Evolutionary conservation across 768 basidiomycete genomes (phyloP).

Genomic region (Macrocybe gigantea): DNA sequence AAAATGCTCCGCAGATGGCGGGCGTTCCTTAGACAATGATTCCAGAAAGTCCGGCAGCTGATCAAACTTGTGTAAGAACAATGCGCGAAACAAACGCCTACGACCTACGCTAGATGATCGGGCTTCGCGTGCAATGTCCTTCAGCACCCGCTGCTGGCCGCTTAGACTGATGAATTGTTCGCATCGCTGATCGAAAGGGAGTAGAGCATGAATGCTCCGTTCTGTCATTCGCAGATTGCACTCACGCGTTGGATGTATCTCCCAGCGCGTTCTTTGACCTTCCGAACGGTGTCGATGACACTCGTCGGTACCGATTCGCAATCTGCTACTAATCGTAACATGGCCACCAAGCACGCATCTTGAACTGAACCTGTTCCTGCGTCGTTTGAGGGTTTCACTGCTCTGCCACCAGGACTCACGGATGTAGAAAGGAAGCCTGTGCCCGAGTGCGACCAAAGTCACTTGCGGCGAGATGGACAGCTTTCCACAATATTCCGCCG

Average conservation of each 20-base stretch:
- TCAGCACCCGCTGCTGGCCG: slow-evolving; percentile 37
- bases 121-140: slow-evolving; percentile 40
- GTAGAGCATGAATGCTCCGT: not conserved
- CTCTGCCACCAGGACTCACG: slow-evolving; percentile 27
- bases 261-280: slow-evolving; percentile 36
- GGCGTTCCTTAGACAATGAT: slow-evolving; percentile 26
- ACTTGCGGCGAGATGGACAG: slow-evolving; percentile 44
- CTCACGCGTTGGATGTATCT: slow-evolving; percentile 56
- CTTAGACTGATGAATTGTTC: slow-evolving; percentile 55
- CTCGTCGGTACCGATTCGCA: slow-evolving; percentile 49
- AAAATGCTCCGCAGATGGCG: slow-evolving; percentile 5
- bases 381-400: not conserved
- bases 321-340: slow-evolving; percentile 60
- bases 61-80: not conserved
- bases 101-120: slow-evolving; percentile 26
- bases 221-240: not conserved
- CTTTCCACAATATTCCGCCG: slow-evolving; percentile 53
- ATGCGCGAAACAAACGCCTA: no score
- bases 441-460: slow-evolving; percentile 40
- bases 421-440: slow-evolving; percentile 31
- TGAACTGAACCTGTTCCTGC: slow-evolving; percentile 53
- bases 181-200: slow-evolving; percentile 47
- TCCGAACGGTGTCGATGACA: slow-evolving; percentile 34
- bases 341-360: slow-evolving; percentile 65
- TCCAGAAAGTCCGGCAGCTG: slow-evolving; percentile 71